These are phyloP conservation scores for Hymenoscyphus linearis DNA, from an alignment of 2,329 filamentous ascomycete genomes.

Conservation along the genomic window DNA sequence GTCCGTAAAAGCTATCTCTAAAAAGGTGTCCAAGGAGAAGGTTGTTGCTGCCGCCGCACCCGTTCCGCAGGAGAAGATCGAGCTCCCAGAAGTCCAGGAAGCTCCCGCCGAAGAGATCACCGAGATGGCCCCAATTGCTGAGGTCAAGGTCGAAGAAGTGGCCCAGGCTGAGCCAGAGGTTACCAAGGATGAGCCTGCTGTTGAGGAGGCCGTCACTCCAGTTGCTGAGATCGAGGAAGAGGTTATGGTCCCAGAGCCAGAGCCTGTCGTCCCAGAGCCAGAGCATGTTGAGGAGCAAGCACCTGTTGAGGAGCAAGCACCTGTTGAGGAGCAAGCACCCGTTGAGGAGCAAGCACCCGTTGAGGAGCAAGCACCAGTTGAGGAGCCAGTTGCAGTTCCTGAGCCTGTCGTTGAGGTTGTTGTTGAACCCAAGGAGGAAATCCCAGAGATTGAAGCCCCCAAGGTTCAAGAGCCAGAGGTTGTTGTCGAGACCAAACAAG, in stretches of 20 bases:
- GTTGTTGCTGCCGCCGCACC: neutral
- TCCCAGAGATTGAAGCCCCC: neutral
- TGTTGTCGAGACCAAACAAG: constrained; percentile 6
- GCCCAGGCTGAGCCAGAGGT: constrained; percentile 11
- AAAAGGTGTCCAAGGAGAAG: constrained; percentile 13
- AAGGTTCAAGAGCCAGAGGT: constrained; percentile 4
- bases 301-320: constrained; percentile 20
- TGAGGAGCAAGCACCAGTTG: constrained; percentile 21
- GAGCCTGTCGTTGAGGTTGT: constrained; percentile 1
- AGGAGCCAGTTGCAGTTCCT: constrained; percentile 16
- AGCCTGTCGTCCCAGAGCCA: constrained; percentile 15
- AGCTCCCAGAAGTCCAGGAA: neutral
- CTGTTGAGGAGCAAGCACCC: constrained; percentile 19
- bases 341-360: constrained; percentile 18
- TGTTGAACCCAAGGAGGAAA: constrained; percentile 13
- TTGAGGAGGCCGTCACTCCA: constrained; percentile 12
- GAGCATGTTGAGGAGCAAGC: constrained; percentile 23
- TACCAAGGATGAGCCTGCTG: constrained; percentile 5
- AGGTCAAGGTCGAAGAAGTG: constrained; percentile 6
- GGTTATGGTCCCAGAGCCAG: constrained; percentile 16
- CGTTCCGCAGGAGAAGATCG: neutral
- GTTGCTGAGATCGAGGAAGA: constrained; percentile 11
- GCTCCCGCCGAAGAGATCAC: constrained; percentile 1
- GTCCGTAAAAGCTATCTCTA: neutral
- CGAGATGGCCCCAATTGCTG: constrained; percentile 4